Evolutionary conservation across 2,329 filamentous ascomycete genomes (phyloP).

Genomic region (Fusarium sp.): DNA sequence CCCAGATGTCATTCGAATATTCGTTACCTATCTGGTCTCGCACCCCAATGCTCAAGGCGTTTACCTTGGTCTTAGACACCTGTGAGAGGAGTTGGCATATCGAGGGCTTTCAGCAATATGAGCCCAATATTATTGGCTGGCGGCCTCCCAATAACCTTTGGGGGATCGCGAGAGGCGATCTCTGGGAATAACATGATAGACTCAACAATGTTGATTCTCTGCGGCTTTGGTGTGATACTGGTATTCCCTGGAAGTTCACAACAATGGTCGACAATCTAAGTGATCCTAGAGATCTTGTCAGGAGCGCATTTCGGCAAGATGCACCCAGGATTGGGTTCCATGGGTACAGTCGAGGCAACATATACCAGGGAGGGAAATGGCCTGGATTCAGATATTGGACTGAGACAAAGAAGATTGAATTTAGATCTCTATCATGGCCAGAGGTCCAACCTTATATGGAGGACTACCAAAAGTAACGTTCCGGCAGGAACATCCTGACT

Average conservation of each 20-base stretch:
- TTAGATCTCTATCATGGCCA: not conserved
- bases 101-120: not conserved
- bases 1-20: accelerated
- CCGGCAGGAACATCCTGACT: accelerated
- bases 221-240: not conserved
- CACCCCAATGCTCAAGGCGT: not conserved
- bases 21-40: not conserved
- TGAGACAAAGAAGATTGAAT: not conserved
- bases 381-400: not conserved
- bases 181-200: no score
- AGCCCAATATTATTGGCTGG: not conserved
- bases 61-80: accelerated
- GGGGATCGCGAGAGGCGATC: not conserved
- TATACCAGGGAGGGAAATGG: not conserved
- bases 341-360: not conserved
- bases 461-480: not conserved
- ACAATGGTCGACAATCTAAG: not conserved
- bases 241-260: not conserved
- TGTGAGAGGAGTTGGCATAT: accelerated
- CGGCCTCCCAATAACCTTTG: not conserved
- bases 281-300: not conserved
- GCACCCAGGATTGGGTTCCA: not conserved
- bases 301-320: accelerated
- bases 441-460: not conserved
- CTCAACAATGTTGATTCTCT: no score